Percentiles rank a stretch among this genome's conserved stretches.
Evolutionary conservation across 2,329 filamentous ascomycete species (phyloP).

Genomic region (Beauveria rudraprayagi): DNA sequence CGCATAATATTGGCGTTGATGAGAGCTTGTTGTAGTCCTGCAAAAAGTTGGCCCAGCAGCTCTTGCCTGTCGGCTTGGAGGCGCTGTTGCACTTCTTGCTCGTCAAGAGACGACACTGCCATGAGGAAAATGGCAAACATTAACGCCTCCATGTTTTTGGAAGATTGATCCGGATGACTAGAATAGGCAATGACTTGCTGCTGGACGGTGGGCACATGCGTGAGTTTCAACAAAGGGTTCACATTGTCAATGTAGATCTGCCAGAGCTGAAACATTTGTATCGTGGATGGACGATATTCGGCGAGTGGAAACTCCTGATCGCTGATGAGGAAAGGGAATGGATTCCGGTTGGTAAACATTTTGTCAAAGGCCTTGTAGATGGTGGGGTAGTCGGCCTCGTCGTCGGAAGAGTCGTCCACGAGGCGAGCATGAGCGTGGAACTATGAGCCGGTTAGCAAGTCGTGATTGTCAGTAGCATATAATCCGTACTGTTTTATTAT

Average conservation of each 20-base stretch:
- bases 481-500: not conserved
- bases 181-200: slow-evolving; percentile 55
- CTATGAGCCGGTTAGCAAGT: slow-evolving; percentile 21
- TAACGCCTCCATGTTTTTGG: slow-evolving; percentile 53
- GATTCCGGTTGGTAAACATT: slow-evolving; percentile 48
- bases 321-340: slow-evolving; percentile 50
- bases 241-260: slow-evolving; percentile 63
- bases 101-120: slow-evolving; percentile 49
- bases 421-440: slow-evolving; percentile 42
- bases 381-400: slow-evolving; percentile 43
- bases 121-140: slow-evolving; percentile 60
- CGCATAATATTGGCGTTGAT: slow-evolving; percentile 60
- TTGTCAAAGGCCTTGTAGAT: slow-evolving; percentile 52
- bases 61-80: slow-evolving; percentile 46
- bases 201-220: slow-evolving; percentile 58
- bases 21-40: slow-evolving; percentile 55
- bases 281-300: slow-evolving; percentile 42
- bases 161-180: slow-evolving; percentile 44
- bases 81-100: slow-evolving; percentile 44
- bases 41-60: slow-evolving; percentile 45
- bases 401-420: slow-evolving; percentile 47
- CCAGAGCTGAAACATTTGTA: slow-evolving; percentile 59
- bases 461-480: too few relatives aligned
- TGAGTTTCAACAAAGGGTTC: slow-evolving; percentile 60
- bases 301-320: slow-evolving; percentile 35